Base-by-base conservation (phyloP, 179 eudicot species). In the Sideroxylon spinosum region DNA sequence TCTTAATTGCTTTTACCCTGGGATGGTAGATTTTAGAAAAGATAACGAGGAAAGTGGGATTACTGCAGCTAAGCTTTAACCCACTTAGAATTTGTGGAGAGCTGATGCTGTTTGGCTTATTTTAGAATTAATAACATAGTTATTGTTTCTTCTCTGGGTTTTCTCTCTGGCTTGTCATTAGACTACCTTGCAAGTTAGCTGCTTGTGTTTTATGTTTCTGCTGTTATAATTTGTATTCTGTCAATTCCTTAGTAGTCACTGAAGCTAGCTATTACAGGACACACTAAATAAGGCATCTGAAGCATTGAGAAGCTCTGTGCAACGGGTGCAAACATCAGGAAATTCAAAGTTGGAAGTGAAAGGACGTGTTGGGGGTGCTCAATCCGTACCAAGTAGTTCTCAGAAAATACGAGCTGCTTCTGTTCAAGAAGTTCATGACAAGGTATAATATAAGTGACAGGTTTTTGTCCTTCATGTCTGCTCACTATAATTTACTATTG, bases 221-320 rank as follows among this genome's bases (percentile, higher is more conserved):
- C 32, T 64, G 49, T n/a, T 49, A 7, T 70, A 50, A 14, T 57
- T n/a, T 70, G 29, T 53, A 10, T 62, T 59, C 55, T 8, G 26
- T 63, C 73, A 75, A 22, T 12, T 16, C 37, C 46, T 25, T 68
- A 76, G 78, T 71, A 48, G 78, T 73, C 37, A 10, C 55, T 48
- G 25, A 48, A 79, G 59, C 37, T 52, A 76, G 48, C 29, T 70
- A 68, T 78, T 79, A 52, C 81, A 95, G 99, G 98, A 90, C 65
- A 82, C 91, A 78, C 85, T 91, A 76, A 89, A 88, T 67, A 93
- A 87, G 84, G 89, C 90, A 76, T 89, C 94, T 76, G 88, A 82
- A 75, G 76, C 84, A 44, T 71, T 81, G 29, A 77, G 72, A 69
- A 85, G 71, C 69, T 78, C 92, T 55, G 65, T 70, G 46, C 85